phyloP scores from a whole-genome alignment of 192 early-diverging fungal species.

The Cetraspora pellucida region DNA sequence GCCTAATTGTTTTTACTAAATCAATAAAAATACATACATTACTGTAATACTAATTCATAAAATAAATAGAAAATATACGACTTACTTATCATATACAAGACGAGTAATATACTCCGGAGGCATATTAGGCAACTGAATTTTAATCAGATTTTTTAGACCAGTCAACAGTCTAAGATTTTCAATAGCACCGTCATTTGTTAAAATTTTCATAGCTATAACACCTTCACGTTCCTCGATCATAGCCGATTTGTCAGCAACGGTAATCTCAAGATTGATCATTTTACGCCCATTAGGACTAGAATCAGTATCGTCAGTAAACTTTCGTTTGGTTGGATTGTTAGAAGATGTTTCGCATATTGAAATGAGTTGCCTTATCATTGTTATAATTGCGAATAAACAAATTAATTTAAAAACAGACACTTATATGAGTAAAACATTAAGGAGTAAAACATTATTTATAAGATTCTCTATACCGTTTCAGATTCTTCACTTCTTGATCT shows the following conservation, averaged over 20 bases:
- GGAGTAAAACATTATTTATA: too few relatives aligned
- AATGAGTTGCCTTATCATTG: neutral
- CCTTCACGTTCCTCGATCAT: constrained; percentile 14
- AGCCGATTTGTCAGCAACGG: neutral
- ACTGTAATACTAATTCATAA: neutral
- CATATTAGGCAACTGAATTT: constrained; percentile 98
- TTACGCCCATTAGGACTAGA: neutral
- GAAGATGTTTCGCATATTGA: neutral
- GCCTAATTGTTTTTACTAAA: constrained; percentile 35
- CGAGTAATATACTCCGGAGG: constrained; percentile 97
- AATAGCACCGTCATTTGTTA: constrained; percentile 76
- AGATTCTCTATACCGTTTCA: constrained; percentile 45
- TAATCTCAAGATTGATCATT: neutral
- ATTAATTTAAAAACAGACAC: too few relatives aligned
- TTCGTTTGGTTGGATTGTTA: constrained; percentile 1
- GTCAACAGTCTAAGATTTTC: constrained; percentile 90
- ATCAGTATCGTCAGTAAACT: neutral
- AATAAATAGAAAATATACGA: neutral
- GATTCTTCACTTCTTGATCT: constrained; percentile 50
- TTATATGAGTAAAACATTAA: too few relatives aligned
- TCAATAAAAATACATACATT: neutral
- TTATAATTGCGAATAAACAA: neutral
- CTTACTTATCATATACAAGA: constrained; percentile 85
- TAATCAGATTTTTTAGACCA: constrained; percentile 94
- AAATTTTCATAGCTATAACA: constrained; percentile 56